Evolutionary conservation across 169 alveolate species (phyloP), one percentile per base, ranked within the genome.

Genomic region (Cryptosporidium viatorum): DNA sequence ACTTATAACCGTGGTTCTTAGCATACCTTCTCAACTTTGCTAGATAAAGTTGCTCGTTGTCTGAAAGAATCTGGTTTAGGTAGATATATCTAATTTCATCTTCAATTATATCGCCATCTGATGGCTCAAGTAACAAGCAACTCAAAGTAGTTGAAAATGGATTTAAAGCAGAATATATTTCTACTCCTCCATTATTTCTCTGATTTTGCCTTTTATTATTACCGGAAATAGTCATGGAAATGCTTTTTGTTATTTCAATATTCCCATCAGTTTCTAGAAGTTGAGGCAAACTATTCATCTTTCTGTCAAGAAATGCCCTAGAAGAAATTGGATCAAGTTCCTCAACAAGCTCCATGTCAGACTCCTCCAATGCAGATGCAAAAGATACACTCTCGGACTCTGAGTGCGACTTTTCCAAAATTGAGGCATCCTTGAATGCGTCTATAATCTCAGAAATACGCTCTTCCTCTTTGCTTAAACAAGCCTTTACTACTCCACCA

Each of bases 371-470:
- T 39, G 89, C 89, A 45, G 89, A 80, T 41, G 75, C 14, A 59
- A 80, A 80, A 12, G 89, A 80, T 29, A 80, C 62, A 48, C 75
- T 80, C 45, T 80, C 89, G 2, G 89, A 80, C 68, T 80, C 89
- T 6, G 89, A 80, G 35, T 80, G 65, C 2, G 89, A 59, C 35
- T 59, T 65, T 65, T 80, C 89, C 39, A 80, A 43, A 31, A 80
- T 67, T 14, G 80, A 41, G 21, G 55, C 80, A 39, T 60, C 89
- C 43, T 65, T 80, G 12, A 80, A 65, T 29, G 89, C 89, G 29
- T 80, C 89, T 43, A 80, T 67, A 12, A 80, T 80, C 35, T 80
- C 89, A 1, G 89, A 41, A 43, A 80, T 80, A 31, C 67, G 60
- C 14, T 41, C 68, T 35, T 80, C 89, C 33, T 80, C 89, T 73